Base-by-base conservation (phyloP, 805 yeast genomes). In the Candida vartiovaarae region DNA sequence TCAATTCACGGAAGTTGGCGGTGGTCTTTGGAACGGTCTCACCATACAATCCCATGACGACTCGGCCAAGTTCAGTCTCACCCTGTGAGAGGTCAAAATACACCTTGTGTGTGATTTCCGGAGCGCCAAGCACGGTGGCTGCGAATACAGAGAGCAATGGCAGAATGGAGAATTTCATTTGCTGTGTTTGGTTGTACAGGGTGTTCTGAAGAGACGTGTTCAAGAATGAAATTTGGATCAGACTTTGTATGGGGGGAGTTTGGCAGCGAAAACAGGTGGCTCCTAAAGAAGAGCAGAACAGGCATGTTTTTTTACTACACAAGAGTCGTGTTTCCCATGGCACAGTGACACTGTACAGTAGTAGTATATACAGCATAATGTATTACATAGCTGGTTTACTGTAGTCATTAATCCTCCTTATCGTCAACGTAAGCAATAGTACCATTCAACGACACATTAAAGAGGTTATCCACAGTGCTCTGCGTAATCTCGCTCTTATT, bases 41-140 rank as follows among this genome's bases (percentile, higher is more conserved):
- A 38, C 96, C 97, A 61, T 81, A 91, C 42, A 91, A 73, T 9
- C 97, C 98, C 62, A 91, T 72, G 46, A 82, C 84, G 51, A 91
- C 74, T 61, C 95, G 77, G 38, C 98, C 98, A 38, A 90, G 67
- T 4, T 69, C 57, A 62, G 80, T 68, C 42, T 78, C 93, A 47
- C 88, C 97, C 61, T 87, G 90, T 53, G 78, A 72, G 51, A 90
- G 70, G 61, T 91, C 96, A 56, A 90, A 89, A 68, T 71, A 91
- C 31, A 91, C 96, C 66, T 80, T 80, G 61, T 80, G 76, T 47
- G 96, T 87, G 62, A 87, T 50, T 32, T 52, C 53, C 8, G 71
- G 64, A 33, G 59, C 65, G 6, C 55, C 52, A 34, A 56, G 50
- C 24, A 51, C 57, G 26, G 45, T 50, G 10, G 54, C 25, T 20